A percentile compares a stretch with the other conserved stretches of the same genome.
Conservation (phyloP, 345 rosid species). For the Eucalyptus coolabah region DNA sequence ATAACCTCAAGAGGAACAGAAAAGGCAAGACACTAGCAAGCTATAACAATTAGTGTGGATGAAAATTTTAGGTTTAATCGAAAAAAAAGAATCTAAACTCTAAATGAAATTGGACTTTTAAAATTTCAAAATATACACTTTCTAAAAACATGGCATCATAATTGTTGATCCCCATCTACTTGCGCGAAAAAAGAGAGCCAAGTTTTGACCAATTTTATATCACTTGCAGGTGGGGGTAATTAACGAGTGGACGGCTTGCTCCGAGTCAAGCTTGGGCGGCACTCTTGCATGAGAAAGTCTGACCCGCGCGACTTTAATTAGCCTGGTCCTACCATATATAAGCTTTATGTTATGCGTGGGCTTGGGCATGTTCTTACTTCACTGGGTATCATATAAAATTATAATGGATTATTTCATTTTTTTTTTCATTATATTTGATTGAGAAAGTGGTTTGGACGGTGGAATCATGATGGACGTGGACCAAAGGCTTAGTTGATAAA, state of each 20-base stretch:
- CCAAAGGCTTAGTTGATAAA: background rate
- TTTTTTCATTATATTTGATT: background rate
- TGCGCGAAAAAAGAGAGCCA: background rate
- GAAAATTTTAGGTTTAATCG: background rate
- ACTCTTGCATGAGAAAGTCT: background rate
- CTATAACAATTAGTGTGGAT: background rate
- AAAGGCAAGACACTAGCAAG: background rate
- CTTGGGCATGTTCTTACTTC: fast-evolving
- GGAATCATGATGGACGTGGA: background rate
- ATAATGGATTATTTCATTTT: background rate
- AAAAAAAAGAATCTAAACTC: background rate
- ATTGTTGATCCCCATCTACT: background rate
- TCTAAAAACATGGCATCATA: background rate
- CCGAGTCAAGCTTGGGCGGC: background rate
- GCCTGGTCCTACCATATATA: background rate
- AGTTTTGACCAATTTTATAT: background rate
- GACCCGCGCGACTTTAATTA: background rate
- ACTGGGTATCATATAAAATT: background rate
- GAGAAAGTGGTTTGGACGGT: background rate
- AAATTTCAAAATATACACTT: background rate
- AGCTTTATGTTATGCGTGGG: background rate
- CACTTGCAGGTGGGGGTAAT: background rate
- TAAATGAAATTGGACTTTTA: background rate
- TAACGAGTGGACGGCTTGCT: background rate
- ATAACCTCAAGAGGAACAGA: background rate